phyloP scores from a whole-genome alignment of 169 alveolate genomes.

The Cryptosporidium sp. region DNA sequence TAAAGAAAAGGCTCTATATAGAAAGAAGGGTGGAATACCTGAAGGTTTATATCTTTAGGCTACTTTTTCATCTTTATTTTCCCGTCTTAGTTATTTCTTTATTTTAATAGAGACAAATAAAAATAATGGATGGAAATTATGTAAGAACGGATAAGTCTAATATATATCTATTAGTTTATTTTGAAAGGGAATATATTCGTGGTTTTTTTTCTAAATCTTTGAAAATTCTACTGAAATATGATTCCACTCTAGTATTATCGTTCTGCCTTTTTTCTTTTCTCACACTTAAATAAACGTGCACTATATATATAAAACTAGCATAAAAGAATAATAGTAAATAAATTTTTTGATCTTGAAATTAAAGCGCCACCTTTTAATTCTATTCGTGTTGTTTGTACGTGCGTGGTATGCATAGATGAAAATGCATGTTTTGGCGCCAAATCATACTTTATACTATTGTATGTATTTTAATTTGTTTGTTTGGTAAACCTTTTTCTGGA shows the following conservation, averaged over 20 bases:
- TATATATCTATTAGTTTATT: too few relatives aligned
- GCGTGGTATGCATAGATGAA: not conserved
- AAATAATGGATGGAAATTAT: not conserved
- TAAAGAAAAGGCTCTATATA: conserved; percentile 97
- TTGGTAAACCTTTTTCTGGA: not conserved
- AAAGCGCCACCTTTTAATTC: not conserved
- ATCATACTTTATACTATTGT: not conserved
- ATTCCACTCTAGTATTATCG: too few relatives aligned
- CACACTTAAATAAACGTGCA: not conserved
- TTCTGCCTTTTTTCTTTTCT: too few relatives aligned
- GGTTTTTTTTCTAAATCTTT: not conserved
- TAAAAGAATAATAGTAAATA: too few relatives aligned
- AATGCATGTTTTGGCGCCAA: not conserved
- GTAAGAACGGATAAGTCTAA: not conserved
- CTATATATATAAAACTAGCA: too few relatives aligned
- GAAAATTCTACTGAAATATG: too few relatives aligned
- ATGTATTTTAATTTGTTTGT: not conserved
- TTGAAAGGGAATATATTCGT: not conserved
- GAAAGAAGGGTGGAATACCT: conserved; percentile 98
- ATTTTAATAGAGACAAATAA: too few relatives aligned
- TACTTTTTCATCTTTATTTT: not conserved
- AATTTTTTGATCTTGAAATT: too few relatives aligned
- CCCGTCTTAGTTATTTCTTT: not conserved
- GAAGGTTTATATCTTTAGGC: conserved; percentile 94
- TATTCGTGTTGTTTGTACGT: not conserved